phyloP scores from a whole-genome alignment of 768 basidiomycete species.

The Glaciozyma martinii region DNA sequence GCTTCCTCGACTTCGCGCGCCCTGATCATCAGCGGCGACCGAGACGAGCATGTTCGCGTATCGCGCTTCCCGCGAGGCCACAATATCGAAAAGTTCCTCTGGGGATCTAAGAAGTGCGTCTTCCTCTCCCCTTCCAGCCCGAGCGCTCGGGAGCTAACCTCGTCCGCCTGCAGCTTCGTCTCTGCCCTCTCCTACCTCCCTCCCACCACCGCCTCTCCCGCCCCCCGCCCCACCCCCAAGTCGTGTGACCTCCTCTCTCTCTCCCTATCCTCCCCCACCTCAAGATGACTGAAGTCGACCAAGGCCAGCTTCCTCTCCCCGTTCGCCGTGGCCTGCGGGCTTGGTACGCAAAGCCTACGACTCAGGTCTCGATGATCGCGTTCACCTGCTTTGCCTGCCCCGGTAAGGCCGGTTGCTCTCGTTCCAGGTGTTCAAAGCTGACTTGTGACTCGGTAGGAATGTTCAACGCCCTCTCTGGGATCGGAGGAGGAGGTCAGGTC shows the following conservation, averaged over 20 bases:
- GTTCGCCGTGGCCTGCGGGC: neutral
- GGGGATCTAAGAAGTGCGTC: conserved; percentile 70
- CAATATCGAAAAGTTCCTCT: conserved; percentile 73
- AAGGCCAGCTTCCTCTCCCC: conserved; percentile 9
- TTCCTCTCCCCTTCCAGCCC: too few relatives aligned
- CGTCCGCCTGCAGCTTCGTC: conserved; percentile 13
- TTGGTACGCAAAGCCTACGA: conserved; percentile 1
- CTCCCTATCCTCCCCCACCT: too few relatives aligned
- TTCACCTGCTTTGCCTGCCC: conserved; percentile 23
- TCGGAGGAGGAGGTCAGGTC: conserved; percentile 70
- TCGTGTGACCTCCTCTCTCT: conserved; percentile 51
- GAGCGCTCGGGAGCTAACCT: neutral
- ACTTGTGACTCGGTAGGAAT: neutral
- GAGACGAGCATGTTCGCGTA: conserved; percentile 90
- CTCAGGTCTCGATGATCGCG: conserved; percentile 14
- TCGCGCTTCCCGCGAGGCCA: conserved; percentile 83
- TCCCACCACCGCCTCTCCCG: neutral
- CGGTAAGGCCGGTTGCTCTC: neutral
- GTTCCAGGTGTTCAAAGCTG: neutral
- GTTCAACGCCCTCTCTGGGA: conserved; percentile 37
- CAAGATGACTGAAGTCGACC: neutral
- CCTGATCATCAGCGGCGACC: conserved; percentile 77
- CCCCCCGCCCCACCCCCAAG: conserved; percentile 48
- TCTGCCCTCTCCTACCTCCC: conserved; percentile 29
- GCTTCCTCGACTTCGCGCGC: conserved; percentile 40